Base-by-base conservation (phyloP, 2,329 filamentous ascomycete genomes). In the Elsinoe arachidis region DNA sequence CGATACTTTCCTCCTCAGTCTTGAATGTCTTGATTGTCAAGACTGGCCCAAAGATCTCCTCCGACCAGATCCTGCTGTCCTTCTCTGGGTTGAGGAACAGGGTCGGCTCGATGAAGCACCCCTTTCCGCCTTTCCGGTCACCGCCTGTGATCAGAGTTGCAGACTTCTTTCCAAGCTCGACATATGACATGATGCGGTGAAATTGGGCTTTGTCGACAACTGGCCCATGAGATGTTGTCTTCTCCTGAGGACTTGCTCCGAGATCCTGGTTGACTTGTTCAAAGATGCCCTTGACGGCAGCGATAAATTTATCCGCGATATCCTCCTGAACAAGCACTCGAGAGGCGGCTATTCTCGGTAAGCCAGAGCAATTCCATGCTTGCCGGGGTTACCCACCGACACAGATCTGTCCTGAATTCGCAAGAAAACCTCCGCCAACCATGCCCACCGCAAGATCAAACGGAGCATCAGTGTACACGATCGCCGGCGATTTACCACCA, bases 401-500 rank as follows among this genome's bases (percentile, higher is more conserved):
- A 55, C 58, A 59, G 19, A 53, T 55, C 34, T 59, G 58, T 17
- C 58, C 58, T 7, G 46, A 26, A 19, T 54, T 57, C 12, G 14
- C 30, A 15, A 56, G 19, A 30, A 59, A 57, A 9, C 53, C 38
- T 1, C 46, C 14, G 15, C 52, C 54, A 10, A 55, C 54, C 35
- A 23, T 19, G n/a, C 34, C 55, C 6, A 57, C 34, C 1, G 58
- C 55, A 4, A 43, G 33, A 3, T 57, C 58, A 10, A 59, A 39
- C 11, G 56, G 33, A n/a, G 58, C 58, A 34, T 59, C 58, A 2
- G 52, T 33, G 37, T 57, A 59, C 15, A 59, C 39, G 37, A 59
- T 37, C n/a, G 55, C 41, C 10, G 79, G 80, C 0, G 78, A 80
- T 62, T 83, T 83, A 17, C 80, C 80, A 11, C 80, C 80, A 0